phyloP scores from a whole-genome alignment of 148 eudicot genomes.

The Rhododendron ferrugineum region DNA sequence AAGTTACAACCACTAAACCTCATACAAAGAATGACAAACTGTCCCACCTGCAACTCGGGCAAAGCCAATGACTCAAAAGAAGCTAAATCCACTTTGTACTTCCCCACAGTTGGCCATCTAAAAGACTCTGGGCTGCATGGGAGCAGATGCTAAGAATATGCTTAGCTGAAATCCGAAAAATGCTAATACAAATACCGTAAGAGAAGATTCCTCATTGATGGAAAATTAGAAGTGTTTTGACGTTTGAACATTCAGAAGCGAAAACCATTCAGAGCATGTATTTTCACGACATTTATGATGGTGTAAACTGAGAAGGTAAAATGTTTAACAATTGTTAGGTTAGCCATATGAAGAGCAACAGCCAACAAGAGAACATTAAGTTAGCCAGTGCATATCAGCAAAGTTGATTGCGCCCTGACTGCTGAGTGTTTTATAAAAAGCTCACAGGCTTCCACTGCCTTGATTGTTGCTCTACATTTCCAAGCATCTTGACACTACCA shows the following conservation, averaged over 20 bases:
- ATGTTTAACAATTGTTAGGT: background rate
- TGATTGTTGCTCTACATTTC: background rate
- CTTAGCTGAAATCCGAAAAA: background rate
- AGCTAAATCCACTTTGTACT: constrained; percentile 73
- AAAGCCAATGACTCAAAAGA: constrained; percentile 79
- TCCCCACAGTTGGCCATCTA: constrained; percentile 85
- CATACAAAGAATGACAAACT: background rate
- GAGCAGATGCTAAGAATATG: background rate
- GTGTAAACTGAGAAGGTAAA: background rate
- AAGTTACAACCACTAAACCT: background rate
- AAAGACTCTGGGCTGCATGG: constrained; percentile 60
- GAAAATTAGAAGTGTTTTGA: background rate
- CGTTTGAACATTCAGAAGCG: background rate
- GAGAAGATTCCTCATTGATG: background rate
- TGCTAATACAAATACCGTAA: background rate
- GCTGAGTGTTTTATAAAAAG: background rate
- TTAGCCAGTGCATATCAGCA: background rate
- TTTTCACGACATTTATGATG: background rate
- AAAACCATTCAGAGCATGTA: background rate
- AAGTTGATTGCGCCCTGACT: background rate
- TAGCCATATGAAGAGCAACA: background rate
- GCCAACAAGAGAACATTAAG: background rate
- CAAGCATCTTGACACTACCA: background rate
- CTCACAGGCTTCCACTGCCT: background rate
- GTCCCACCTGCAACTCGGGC: constrained; percentile 80